Evolutionary conservation across 1,284 basidiomycete genomes (phyloP).

Genomic region (Cryptococcus depauperatus): DNA sequence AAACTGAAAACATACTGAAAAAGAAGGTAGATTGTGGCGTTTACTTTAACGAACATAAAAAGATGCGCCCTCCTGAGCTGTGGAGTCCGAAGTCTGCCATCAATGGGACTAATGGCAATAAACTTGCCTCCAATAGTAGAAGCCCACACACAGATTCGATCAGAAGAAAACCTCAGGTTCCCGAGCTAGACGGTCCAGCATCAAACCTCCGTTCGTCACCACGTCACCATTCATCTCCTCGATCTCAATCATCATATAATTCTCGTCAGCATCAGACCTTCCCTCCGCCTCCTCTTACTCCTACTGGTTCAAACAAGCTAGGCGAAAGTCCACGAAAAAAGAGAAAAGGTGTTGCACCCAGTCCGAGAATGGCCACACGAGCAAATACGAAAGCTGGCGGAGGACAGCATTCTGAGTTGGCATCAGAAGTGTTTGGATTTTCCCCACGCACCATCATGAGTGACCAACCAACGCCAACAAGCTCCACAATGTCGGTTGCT

Average conservation of each 20-base stretch:
- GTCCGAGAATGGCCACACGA: constrained; percentile 28
- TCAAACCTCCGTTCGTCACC: constrained; percentile 12
- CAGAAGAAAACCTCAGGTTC: constrained; percentile 1
- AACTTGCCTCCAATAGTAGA: constrained; percentile 8
- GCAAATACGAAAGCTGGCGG: constrained; percentile 8
- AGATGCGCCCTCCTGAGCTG: constrained; percentile 38
- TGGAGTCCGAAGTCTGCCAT: constrained; percentile 17
- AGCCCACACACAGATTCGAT: no score
- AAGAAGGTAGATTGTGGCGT: constrained; percentile 33
- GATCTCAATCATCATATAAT: no score
- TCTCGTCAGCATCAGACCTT: no score
- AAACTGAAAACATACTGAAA: background rate
- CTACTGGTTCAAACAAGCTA: background rate
- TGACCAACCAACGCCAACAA: background rate
- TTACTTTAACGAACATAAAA: constrained; percentile 41
- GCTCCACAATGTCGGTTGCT: background rate
- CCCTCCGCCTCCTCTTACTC: background rate
- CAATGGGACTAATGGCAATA: background rate
- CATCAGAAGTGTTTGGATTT: constrained; percentile 17
- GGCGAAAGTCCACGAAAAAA: constrained; percentile 17
- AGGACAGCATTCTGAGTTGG: constrained; percentile 6
- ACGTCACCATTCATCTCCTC: constrained; percentile 4
- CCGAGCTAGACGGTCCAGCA: constrained; percentile 11
- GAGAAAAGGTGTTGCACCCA: constrained; percentile 18
- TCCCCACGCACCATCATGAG: constrained; percentile 7